Conservation (phyloP, 2,329 filamentous ascomycete species). For the Pseudocercospora macadamiae region DNA sequence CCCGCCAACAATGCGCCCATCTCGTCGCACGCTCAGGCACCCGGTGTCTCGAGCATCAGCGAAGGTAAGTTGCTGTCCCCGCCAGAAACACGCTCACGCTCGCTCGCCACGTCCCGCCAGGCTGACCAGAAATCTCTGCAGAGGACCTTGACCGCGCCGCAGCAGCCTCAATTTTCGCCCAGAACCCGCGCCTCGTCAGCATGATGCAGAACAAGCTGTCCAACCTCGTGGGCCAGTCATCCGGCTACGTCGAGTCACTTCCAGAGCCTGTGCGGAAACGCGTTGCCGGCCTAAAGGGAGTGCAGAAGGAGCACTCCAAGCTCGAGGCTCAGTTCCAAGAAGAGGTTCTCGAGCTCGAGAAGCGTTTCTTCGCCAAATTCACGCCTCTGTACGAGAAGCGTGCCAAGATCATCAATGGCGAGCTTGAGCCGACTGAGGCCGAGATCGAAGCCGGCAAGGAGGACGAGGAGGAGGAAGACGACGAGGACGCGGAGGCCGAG, state of each 20-base stretch:
- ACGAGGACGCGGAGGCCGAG: constrained; percentile 57
- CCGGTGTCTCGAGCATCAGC: constrained; percentile 90
- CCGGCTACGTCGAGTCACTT: constrained; percentile 96
- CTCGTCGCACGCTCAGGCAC: constrained; percentile 95
- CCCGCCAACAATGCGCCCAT: constrained; percentile 91
- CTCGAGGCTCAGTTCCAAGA: constrained; percentile 98
- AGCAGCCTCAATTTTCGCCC: constrained; percentile 89
- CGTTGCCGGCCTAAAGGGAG: constrained; percentile 92
- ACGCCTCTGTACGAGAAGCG: constrained; percentile 96
- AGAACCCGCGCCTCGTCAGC: constrained; percentile 90
- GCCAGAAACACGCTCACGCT: constrained; percentile 2
- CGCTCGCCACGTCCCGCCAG: constrained; percentile 9
- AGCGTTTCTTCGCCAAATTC: constrained; percentile 99
- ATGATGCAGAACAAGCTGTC: constrained; percentile 98
- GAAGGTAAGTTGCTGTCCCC: constrained; percentile 70
- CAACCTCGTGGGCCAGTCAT: constrained; percentile 89
- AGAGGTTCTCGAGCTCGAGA: constrained; percentile 96
- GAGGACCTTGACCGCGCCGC: constrained; percentile 88
- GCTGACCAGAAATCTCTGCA: constrained; percentile 44
- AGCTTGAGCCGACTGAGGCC: constrained; percentile 78
- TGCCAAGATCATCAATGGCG: constrained; percentile 87
- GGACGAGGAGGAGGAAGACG: constrained; percentile 73
- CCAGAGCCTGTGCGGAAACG: constrained; percentile 86
- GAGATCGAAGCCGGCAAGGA: constrained; percentile 87
- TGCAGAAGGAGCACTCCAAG: constrained; percentile 98